Conservation (phyloP, 768 basidiomycete species). For the Naganishia friedmannii region DNA sequence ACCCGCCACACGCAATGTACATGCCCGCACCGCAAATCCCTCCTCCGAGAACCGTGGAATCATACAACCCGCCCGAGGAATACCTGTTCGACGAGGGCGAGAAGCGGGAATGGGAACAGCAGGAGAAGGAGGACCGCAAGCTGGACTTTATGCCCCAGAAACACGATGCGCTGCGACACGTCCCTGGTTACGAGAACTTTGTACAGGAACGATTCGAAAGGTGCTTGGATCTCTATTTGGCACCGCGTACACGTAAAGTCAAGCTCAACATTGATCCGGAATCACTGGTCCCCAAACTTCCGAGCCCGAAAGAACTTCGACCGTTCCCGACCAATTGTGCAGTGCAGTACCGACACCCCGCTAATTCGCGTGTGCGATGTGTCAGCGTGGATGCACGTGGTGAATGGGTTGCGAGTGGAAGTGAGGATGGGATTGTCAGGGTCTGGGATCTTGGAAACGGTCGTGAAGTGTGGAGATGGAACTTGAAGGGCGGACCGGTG, state of each 20-base stretch:
- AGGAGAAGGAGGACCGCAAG: slow-evolving; percentile 84
- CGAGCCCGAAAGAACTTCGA: slow-evolving; percentile 80
- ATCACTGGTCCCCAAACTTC: slow-evolving; percentile 87
- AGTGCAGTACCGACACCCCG: slow-evolving; percentile 67
- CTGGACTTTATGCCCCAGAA: slow-evolving; percentile 85
- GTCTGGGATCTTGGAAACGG: slow-evolving; percentile 92
- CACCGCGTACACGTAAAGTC: slow-evolving; percentile 70
- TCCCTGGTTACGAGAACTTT: slow-evolving; percentile 85
- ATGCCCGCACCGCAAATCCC: slow-evolving; percentile 87
- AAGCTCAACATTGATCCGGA: slow-evolving; percentile 90
- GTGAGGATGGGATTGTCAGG: slow-evolving; percentile 78
- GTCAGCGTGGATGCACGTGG: slow-evolving; percentile 81
- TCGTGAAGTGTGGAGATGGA: slow-evolving; percentile 81
- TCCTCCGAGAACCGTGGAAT: slow-evolving; percentile 90
- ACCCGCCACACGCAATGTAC: slow-evolving; percentile 74
- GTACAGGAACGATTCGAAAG: slow-evolving; percentile 91
- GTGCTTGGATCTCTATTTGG: slow-evolving; percentile 92
- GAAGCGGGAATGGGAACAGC: slow-evolving; percentile 73
- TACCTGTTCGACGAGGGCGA: slow-evolving; percentile 85
- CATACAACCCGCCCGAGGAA: slow-evolving; percentile 97
- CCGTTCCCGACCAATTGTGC: slow-evolving; percentile 89
- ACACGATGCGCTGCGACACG: slow-evolving; percentile 75
- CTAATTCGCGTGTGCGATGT: slow-evolving; percentile 65
- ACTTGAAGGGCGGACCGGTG: slow-evolving; percentile 68
- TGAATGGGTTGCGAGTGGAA: slow-evolving; percentile 85